These are phyloP conservation scores for Periconia sp. DNA, from an alignment of 2,329 filamentous ascomycete species.

Conservation along the genomic window DNA sequence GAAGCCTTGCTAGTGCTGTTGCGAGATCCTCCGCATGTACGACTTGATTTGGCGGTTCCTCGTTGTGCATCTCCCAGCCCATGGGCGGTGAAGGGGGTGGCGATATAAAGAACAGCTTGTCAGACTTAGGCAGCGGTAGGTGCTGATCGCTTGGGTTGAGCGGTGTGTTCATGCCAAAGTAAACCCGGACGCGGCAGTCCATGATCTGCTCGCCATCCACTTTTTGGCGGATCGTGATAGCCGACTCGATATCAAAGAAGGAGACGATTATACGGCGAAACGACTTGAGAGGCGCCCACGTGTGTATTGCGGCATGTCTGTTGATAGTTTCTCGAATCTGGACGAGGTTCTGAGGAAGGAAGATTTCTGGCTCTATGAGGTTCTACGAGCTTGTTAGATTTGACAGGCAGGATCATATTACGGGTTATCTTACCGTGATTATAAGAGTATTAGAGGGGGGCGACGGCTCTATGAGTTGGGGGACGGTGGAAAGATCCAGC, in stretches of 20 bases:
- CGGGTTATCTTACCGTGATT: constrained; percentile 63
- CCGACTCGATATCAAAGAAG: constrained; percentile 73
- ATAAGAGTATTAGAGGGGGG: constrained; percentile 83
- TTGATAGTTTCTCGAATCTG: constrained; percentile 75
- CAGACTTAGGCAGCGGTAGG: constrained; percentile 57
- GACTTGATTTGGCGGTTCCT: constrained; percentile 70
- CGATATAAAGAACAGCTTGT: constrained; percentile 71
- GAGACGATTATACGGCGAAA: constrained; percentile 83
- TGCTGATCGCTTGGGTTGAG: constrained; percentile 48
- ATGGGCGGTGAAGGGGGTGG: constrained; percentile 69
- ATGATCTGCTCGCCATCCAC: constrained; percentile 78
- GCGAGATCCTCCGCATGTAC: constrained; percentile 69
- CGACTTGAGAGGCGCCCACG: constrained; percentile 80
- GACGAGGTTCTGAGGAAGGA: constrained; percentile 74
- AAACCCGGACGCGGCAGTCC: constrained; percentile 59
- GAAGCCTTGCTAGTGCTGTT: constrained; percentile 60
- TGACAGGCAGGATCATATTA: neutral
- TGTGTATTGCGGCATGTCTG: constrained; percentile 73
- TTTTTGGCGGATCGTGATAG: constrained; percentile 71
- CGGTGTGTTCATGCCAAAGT: constrained; percentile 47
- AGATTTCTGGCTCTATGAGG: constrained; percentile 74
- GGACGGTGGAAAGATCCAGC: constrained; percentile 76
- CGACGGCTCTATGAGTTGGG: constrained; percentile 72
- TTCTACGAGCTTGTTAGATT: constrained; percentile 54
- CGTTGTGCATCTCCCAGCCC: constrained; percentile 68